Conservation (phyloP, 2,329 filamentous ascomycete genomes). For the Stemphylium lycopersici region DNA sequence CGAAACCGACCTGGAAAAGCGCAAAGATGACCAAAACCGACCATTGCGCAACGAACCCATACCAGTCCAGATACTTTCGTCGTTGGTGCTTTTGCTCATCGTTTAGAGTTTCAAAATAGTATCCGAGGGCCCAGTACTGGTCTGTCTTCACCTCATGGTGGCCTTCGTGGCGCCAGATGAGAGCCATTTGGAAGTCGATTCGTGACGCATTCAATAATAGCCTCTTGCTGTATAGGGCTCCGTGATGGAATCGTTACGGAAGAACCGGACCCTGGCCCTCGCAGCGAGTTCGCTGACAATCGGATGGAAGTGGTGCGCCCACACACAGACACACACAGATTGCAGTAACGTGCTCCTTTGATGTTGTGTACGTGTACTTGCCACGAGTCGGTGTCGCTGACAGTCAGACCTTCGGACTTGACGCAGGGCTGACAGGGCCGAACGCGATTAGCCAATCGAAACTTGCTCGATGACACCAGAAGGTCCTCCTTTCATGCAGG, state of each 20-base stretch:
- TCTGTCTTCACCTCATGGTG: slow-evolving; percentile 33
- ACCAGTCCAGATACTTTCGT: slow-evolving; percentile 60
- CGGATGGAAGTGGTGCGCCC: neutral
- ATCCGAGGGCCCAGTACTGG: slow-evolving; percentile 50
- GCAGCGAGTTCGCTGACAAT: neutral
- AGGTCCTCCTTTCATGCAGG: neutral
- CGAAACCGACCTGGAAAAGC: slow-evolving; percentile 50
- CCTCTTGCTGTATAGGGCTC: neutral
- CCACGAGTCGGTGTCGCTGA: slow-evolving; percentile 17
- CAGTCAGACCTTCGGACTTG: slow-evolving; percentile 12
- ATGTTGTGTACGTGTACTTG: slow-evolving; percentile 14
- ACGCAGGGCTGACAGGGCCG: slow-evolving; percentile 12
- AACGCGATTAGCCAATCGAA: slow-evolving; percentile 15
- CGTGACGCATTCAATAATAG: neutral
- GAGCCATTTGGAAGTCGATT: slow-evolving; percentile 17
- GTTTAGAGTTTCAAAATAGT: slow-evolving; percentile 60
- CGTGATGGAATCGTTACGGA: neutral
- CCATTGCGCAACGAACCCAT: slow-evolving; percentile 62
- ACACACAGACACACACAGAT: too few species aligned
- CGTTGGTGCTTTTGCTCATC: slow-evolving; percentile 58
- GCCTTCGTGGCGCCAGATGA: slow-evolving; percentile 29
- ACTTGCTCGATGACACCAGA: slow-evolving; percentile 18
- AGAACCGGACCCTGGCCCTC: neutral
- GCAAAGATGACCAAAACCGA: slow-evolving; percentile 57
- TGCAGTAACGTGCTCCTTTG: neutral